phyloP scores from a whole-genome alignment of 2,329 filamentous ascomycete genomes.

The Xylaria sp. region DNA sequence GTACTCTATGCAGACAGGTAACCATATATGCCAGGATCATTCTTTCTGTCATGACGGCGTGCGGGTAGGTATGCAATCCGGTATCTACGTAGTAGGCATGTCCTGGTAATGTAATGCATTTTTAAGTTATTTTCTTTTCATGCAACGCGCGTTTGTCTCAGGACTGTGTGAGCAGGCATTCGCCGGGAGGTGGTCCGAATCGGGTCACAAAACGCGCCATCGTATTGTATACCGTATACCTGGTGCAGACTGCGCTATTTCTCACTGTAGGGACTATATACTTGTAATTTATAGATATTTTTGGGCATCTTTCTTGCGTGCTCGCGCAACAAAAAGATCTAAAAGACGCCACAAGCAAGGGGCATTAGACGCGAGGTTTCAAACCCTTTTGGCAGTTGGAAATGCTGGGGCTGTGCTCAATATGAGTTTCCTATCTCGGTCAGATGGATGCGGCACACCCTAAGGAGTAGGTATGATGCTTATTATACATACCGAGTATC shows the following conservation, averaged over 20 bases:
- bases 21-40: slow-evolving; percentile 7
- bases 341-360: slow-evolving; percentile 13
- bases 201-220: slow-evolving; percentile 7
- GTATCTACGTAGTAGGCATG: neutral
- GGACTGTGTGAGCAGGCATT: slow-evolving; percentile 28
- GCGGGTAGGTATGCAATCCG: slow-evolving; percentile 11
- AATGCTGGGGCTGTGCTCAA: slow-evolving; percentile 7
- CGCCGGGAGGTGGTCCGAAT: slow-evolving; percentile 28
- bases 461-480: neutral
- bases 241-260: neutral
- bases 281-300: no score
- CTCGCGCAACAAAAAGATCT: slow-evolving; percentile 6
- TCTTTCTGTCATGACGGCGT: slow-evolving; percentile 15
- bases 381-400: neutral
- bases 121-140: slow-evolving; percentile 2
- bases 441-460: neutral
- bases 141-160: slow-evolving; percentile 24
- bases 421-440: slow-evolving; percentile 14
- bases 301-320: neutral
- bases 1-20: neutral
- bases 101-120: neutral
- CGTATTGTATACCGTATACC: neutral
- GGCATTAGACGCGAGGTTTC: slow-evolving; percentile 15
- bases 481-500: neutral
- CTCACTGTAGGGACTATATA: neutral